Base-by-base conservation (phyloP, 257 asterid species). In the Salvia rosmarinus region DNA sequence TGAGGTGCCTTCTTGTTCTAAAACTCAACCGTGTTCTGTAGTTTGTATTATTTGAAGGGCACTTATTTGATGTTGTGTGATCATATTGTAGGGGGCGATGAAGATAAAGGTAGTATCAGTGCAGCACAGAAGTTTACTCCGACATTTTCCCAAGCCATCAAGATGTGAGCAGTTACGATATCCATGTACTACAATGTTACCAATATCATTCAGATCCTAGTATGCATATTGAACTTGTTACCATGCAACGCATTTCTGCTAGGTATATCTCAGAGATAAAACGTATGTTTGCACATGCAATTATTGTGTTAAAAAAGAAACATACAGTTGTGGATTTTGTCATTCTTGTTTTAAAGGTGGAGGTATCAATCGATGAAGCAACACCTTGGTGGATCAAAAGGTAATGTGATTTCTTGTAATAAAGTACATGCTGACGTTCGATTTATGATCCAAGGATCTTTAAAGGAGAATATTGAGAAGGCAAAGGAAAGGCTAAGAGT, bases 81-180 rank as follows among this genome's bases (percentile, higher is more conserved):
- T 32, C 61, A 39, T 56, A 69, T 57, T 77, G 66, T 72, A 92
- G 87, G 98, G 98, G 16, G 89, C 93, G 0, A 90, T 92, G 84
- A 92, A 84, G 88, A 84, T 92, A 30, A 90, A 88, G 98, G 98
- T 0, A 92, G 97, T 57, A 81, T 92, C 58, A 90, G 91, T 17
- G 98, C 98, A 9, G 98, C 98, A 0, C 95, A 82, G 85, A 92
- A 92, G 70, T 92, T 92, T 75, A 90, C 98, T 1, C 97, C 2
- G 97, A 90, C 70, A 92, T 92, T 59, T 92, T 92, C 98, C 98
- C 10, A 92, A 90, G 86, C 97, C 96, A n/a, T 86, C 98, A 92
- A 92, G 87, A 63, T 92, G 92, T 92, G 96, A 92, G 75, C 83
- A 23, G 50, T 69, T 80, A 52, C 43, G 60, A 42, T 62, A 23